phyloP scores from a whole-genome alignment of 192 early-diverging fungal species.

The Spizellomyces punctatus region DNA sequence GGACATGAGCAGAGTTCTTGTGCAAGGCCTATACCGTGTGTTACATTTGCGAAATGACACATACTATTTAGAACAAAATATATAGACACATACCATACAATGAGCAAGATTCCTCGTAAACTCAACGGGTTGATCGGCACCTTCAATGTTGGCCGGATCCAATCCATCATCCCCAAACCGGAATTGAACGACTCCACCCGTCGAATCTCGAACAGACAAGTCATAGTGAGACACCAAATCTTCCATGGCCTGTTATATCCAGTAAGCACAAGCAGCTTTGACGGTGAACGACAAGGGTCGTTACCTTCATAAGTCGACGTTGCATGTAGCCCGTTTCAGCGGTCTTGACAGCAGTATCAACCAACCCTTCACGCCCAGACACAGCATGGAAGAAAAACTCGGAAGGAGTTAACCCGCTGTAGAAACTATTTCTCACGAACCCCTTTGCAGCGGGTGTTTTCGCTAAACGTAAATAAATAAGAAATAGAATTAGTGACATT shows the following conservation, averaged over 20 bases:
- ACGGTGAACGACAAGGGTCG: constrained; percentile 21
- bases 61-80: too few relatives aligned
- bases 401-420: constrained; percentile 89
- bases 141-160: constrained; percentile 93
- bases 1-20: constrained; percentile 32
- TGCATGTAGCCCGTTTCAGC: constrained; percentile 99
- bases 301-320: constrained; percentile 87
- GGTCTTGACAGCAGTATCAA: constrained; percentile 99
- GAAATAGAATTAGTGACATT: background rate
- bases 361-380: constrained; percentile 98
- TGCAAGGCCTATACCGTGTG: background rate
- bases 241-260: constrained; percentile 76
- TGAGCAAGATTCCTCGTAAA: constrained; percentile 84
- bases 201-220: constrained; percentile 89
- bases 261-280: constrained; percentile 17
- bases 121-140: constrained; percentile 83
- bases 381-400: constrained; percentile 99
- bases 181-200: constrained; percentile 91
- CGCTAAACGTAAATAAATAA: constrained; percentile 45
- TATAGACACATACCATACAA: constrained; percentile 13
- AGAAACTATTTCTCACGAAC: constrained; percentile 97
- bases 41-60: too few relatives aligned
- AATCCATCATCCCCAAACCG: constrained; percentile 94
- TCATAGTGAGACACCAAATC: constrained; percentile 96
- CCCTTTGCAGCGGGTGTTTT: constrained; percentile 93